A percentile compares a stretch with the other conserved stretches of the same genome.
phyloP scores from a whole-genome alignment of 1,284 basidiomycete genomes.

The Rhodotorula sp. region DNA sequence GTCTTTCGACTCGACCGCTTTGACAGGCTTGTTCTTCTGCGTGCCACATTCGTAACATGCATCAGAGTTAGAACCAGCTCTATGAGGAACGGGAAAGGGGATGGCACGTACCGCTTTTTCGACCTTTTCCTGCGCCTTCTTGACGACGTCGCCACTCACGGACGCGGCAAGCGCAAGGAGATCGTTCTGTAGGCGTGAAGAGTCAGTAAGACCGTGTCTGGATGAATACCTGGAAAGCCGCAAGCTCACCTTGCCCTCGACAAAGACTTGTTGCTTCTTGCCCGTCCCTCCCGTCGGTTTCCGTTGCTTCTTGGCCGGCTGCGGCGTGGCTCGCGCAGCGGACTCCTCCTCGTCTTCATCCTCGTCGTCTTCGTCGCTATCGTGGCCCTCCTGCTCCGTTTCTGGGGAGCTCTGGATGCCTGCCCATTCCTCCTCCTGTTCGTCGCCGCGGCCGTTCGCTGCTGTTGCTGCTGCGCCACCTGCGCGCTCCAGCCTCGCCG shows the following conservation, averaged over 20 bases:
- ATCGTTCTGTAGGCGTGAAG: slow-evolving; percentile 14
- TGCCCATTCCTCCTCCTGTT: background rate
- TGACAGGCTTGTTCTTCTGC: slow-evolving; percentile 14
- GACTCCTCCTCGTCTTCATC: background rate
- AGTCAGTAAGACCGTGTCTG: background rate
- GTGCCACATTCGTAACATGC: accelerated
- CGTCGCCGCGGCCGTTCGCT: background rate
- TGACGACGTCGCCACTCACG: slow-evolving; percentile 25
- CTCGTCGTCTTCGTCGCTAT: background rate
- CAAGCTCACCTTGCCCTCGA: slow-evolving; percentile 33
- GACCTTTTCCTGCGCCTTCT: slow-evolving; percentile 20
- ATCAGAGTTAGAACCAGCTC: background rate
- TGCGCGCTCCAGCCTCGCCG: background rate
- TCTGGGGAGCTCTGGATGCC: background rate
- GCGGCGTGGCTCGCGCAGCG: too few relatives aligned
- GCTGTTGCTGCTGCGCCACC: background rate
- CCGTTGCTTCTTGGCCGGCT: background rate
- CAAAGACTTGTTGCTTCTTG: slow-evolving; percentile 34
- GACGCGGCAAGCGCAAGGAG: slow-evolving; percentile 25
- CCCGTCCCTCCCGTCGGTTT: slow-evolving; percentile 23
- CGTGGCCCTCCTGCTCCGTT: background rate
- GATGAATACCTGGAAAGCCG: background rate
- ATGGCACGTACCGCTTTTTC: slow-evolving; percentile 10
- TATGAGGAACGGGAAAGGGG: too few relatives aligned
- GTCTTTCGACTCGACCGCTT: background rate